Evolutionary conservation across 441 rosid species (phyloP).

Genomic region (Metrosideros polymorpha): DNA sequence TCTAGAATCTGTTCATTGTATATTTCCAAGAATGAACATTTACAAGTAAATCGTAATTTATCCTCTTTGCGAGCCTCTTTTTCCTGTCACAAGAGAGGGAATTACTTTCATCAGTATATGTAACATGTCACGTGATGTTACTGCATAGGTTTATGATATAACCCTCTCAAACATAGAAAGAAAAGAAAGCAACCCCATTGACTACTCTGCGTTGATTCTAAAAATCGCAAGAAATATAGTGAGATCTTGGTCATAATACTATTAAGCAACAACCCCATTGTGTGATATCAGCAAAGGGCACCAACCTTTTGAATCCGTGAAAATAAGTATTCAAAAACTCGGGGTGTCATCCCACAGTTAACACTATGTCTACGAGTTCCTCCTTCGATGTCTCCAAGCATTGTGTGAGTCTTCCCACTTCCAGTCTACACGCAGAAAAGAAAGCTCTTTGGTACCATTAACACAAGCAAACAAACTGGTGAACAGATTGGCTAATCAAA

Average conservation of each 20-base stretch:
- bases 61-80: constrained; percentile 79
- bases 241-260: neutral
- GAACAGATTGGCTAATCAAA: neutral
- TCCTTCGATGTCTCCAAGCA: constrained; percentile 99
- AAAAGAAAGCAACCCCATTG: neutral
- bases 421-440: constrained; percentile 57
- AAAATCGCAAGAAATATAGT: neutral
- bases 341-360: constrained; percentile 93
- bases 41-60: constrained; percentile 66
- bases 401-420: constrained; percentile 99
- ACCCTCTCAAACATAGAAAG: neutral
- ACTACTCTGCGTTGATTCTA: neutral
- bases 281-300: no score
- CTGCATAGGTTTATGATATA: neutral
- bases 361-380: constrained; percentile 94
- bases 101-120: neutral
- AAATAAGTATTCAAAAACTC: constrained; percentile 88
- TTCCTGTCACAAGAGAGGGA: constrained; percentile 49
- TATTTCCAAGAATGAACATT: constrained; percentile 95
- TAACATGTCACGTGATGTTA: neutral
- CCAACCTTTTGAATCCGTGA: constrained; percentile 87
- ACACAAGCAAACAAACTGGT: neutral
- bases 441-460: neutral
- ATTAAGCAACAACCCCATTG: neutral
- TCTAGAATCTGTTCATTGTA: constrained; percentile 98